phyloP scores from a whole-genome alignment of 2,329 filamentous ascomycete species.

The Exophiala spinifera region DNA sequence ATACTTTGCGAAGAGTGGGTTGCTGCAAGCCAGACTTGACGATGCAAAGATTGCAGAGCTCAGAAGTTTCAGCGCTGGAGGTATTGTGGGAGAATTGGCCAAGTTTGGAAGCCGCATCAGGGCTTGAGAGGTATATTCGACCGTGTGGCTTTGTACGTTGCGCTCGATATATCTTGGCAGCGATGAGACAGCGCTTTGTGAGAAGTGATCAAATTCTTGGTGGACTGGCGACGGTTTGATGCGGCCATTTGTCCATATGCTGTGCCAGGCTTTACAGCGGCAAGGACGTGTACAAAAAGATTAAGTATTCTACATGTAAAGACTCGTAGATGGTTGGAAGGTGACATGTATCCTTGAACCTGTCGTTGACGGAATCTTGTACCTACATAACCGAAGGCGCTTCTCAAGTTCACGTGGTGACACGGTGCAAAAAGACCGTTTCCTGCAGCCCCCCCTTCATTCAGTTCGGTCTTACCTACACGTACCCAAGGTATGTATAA shows the following conservation, averaged over 20 bases:
- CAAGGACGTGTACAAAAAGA: background rate
- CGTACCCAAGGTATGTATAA: no score
- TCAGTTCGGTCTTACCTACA: no score
- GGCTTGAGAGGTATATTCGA: background rate
- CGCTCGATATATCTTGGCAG: no score
- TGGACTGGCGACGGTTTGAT: no score
- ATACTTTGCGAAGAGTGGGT: slow-evolving; percentile 86
- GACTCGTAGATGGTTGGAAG: background rate
- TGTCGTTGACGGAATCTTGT: background rate
- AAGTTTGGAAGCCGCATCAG: slow-evolving; percentile 54
- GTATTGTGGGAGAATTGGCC: slow-evolving; percentile 83
- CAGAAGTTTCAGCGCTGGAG: slow-evolving; percentile 78
- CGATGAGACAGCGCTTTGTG: no score
- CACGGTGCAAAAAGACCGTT: no score
- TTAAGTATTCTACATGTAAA: background rate
- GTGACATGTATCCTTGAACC: background rate
- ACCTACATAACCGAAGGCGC: background rate
- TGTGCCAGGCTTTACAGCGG: no score
- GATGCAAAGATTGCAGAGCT: slow-evolving; percentile 72
- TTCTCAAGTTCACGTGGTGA: no score
- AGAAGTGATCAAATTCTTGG: no score
- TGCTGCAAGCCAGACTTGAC: slow-evolving; percentile 68
- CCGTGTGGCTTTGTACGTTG: slow-evolving; percentile 11
- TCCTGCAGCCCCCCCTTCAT: no score
- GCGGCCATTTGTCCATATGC: no score